Evolutionary conservation across 192 early-diverging fungal genomes (phyloP), one percentile per base, ranked within the genome.

Genomic region (Globomyces pollinis-pini): DNA sequence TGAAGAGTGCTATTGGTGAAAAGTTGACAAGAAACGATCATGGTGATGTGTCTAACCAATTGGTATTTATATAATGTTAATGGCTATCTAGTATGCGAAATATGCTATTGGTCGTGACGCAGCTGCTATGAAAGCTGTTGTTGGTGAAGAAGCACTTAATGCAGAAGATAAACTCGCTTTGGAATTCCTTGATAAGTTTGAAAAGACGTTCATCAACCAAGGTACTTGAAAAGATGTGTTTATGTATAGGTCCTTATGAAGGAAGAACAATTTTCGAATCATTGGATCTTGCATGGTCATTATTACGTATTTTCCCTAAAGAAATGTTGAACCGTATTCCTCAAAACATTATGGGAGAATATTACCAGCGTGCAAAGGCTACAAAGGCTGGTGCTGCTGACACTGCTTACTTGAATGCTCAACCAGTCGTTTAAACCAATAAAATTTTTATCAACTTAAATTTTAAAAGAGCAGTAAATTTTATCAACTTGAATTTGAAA

Each of bases 251-350:
- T 42, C 85, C 87, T 60, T 92, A 94, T 67, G 96, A 99, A 72
- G 88, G 88, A 30, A 81, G 96, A 63, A 94, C 93, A 24, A 95
- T 99, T 51, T 97, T 89, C 57, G 96, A 99, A 65, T 91, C 88
- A 9, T 77, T 99, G 50, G 96, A 99, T 64, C 63, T 93, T 54
- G 96, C 96, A n/a, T 99, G 96, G 96, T 91, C 90, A 20, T 78
- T 99, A 50, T 78, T 99, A 38, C 88, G 96, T 63, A 95, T 99
- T 69, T 99, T 99, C 89, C 96, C 96, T 62, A 99, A 99, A 86
- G 96, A 99, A 70, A 84, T 96, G 86, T 84, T 99, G 33, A 99
- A 99, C 81, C 90, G 96, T 64, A 97, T 99, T 67, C 93, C 96
- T 57, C 88, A 92, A 62, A 94, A 96, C 62, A 67, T 97, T 42